Percentiles rank a stretch among this genome's conserved stretches.
These are phyloP conservation scores for Fistulifera pelliculosa DNA, from an alignment of 108 stramenopile genomes.

Conservation along the genomic window DNA sequence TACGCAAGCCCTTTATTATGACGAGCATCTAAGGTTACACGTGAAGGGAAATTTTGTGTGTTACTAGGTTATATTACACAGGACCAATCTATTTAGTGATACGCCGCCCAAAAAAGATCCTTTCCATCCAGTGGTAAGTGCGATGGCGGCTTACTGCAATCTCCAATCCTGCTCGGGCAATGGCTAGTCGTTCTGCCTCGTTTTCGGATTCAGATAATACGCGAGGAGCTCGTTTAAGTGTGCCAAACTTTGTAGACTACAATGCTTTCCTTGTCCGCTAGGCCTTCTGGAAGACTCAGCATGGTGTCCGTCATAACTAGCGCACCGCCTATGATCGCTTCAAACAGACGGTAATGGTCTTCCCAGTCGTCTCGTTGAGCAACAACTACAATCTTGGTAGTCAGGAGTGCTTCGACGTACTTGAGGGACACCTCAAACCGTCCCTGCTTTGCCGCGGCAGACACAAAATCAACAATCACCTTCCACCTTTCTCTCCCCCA, in stretches of 20 bases:
- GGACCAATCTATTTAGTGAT: neutral
- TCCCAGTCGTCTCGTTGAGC: slow-evolving; percentile 65
- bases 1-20: too few species aligned
- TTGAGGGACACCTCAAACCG: slow-evolving; percentile 7
- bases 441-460: neutral
- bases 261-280: slow-evolving; percentile 26
- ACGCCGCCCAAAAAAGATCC: slow-evolving; percentile 27
- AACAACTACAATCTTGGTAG: slow-evolving; percentile 47
- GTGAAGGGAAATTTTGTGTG: too few species aligned
- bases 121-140: slow-evolving; percentile 47
- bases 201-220: slow-evolving; percentile 22
- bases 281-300: slow-evolving; percentile 29
- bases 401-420: slow-evolving; percentile 29
- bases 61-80: too few species aligned
- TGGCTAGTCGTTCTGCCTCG: slow-evolving; percentile 19
- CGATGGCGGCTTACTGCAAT: slow-evolving; percentile 44
- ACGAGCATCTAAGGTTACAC: too few species aligned
- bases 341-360: slow-evolving; percentile 53
- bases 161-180: slow-evolving; percentile 34
- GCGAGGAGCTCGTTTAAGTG: slow-evolving; percentile 18
- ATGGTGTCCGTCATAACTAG: slow-evolving; percentile 50
- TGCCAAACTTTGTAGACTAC: slow-evolving; percentile 30
- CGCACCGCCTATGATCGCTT: slow-evolving; percentile 49
- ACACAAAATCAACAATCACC: slow-evolving; percentile 2
- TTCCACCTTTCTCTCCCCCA: neutral